These are phyloP conservation scores for Sugiyamaella paludigena DNA, from an alignment of 1,139 yeast genomes.

Conservation along the genomic window DNA sequence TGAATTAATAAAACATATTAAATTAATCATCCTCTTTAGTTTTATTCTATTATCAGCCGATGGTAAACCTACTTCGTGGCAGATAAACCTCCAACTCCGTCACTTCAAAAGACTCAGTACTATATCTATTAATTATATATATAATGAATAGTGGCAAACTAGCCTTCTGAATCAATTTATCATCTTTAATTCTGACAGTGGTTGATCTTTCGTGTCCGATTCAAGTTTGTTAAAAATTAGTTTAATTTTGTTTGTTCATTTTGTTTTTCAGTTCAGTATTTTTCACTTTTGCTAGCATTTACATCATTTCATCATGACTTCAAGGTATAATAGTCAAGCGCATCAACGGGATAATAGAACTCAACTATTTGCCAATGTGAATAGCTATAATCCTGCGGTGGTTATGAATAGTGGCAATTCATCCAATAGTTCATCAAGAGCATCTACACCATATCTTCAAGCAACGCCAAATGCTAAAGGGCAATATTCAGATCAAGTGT, in stretches of 20 bases:
- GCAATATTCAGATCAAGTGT: slow-evolving; percentile 47
- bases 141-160: not conserved
- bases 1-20: no score
- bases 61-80: no score
- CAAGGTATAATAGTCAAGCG: slow-evolving; percentile 30
- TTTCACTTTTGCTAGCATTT: no score
- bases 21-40: no score
- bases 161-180: not conserved
- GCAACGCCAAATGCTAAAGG: slow-evolving; percentile 48
- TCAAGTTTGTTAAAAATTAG: no score
- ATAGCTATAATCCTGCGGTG: slow-evolving; percentile 32
- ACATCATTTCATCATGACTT: slow-evolving; percentile 19
- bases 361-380: slow-evolving; percentile 37
- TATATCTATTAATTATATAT: no score
- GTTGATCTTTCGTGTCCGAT: no score
- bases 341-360: slow-evolving; percentile 39
- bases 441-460: slow-evolving; percentile 49
- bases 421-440: slow-evolving; percentile 14
- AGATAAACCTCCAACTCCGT: no score
- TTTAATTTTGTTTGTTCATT: not conserved
- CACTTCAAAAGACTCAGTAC: no score
- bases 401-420: slow-evolving; percentile 19
- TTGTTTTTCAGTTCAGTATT: not conserved
- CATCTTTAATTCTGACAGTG: not conserved
- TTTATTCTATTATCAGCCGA: no score